Percentiles rank a stretch among this genome's conserved stretches.
Conservation (phyloP, 2,329 filamentous ascomycete species). For the Fusarium compactum region DNA sequence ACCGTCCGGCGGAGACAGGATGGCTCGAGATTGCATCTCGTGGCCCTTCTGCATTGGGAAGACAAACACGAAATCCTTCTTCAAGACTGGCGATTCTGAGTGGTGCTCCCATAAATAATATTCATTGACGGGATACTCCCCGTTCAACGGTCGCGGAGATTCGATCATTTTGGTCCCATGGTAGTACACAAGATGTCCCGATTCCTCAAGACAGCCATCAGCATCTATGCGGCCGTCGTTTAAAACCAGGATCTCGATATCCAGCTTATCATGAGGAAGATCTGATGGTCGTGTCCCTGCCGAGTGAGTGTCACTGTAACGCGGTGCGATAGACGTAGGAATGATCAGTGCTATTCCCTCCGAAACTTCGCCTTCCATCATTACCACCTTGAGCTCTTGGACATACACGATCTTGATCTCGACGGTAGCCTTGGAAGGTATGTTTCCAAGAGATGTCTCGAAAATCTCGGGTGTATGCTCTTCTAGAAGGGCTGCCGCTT, state of each 20-base stretch:
- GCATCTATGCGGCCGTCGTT: fast-evolving
- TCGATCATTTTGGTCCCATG: fast-evolving
- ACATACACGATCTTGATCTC: neutral
- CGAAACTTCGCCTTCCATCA: neutral
- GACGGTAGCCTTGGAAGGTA: fast-evolving
- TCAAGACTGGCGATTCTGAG: fast-evolving
- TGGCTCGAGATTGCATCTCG: neutral
- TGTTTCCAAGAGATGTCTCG: neutral
- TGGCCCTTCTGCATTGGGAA: neutral
- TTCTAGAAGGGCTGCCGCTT: fast-evolving
- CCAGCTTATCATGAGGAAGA: fast-evolving
- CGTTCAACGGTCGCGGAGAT: fast-evolving
- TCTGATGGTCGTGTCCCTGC: neutral
- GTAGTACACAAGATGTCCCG: fast-evolving
- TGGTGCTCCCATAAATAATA: neutral
- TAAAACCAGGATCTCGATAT: fast-evolving
- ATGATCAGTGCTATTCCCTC: neutral
- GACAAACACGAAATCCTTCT: neutral
- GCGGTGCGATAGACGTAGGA: neutral
- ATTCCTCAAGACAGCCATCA: neutral
- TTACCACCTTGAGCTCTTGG: neutral
- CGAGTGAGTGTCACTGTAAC: fast-evolving
- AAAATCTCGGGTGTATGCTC: neutral
- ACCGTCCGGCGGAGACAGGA: fast-evolving
- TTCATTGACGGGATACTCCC: too few species aligned